Evolutionary conservation across 2,329 filamentous ascomycete species (phyloP), one percentile per base, ranked within the genome.

Genomic region (Exophiala sideris): DNA sequence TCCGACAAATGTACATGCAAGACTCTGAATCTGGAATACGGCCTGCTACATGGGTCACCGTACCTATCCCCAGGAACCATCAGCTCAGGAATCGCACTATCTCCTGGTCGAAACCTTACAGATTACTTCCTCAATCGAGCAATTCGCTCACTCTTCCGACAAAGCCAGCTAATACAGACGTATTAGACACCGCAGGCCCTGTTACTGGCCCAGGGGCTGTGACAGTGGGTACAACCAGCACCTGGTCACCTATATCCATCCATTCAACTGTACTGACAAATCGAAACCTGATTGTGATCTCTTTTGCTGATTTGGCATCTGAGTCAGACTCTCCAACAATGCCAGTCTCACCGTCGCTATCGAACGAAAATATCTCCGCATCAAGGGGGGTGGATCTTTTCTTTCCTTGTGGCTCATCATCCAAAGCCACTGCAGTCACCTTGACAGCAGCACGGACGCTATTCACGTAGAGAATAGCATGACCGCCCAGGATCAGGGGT

Each of bases 361-460:
- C 74, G 38, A 76, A 74, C 14, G 64, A 65, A 64, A 77, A 77
- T 33, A 77, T 68, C 18, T 73, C 74, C 3, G 65, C 67, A 33
- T 74, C 72, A 0, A 62, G 64, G 3, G 66, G 65, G 2, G 68
- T 70, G 3, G 64, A 64, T 5, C 62, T 57, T 10, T 18, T 18
- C 3, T 41, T 29, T 40, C 20, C 35, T 36, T 54, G 50, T 12
- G 42, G 24, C 29, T 45, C 38, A 3, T 68, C 68, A 3, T 66
- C 66, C 11, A 71, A 62, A 18, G 68, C 67, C 16, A 87, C 77
- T 32, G 80, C 79, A 21, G 87, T 68, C 1, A 97, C 82, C 56
- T 87, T 85, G 0, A 90, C 91, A 0, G 88, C 84, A 1, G 91
- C 87, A 7, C 92, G 82, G 11, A 97, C 85, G 66, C 91, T 96